phyloP scores from a whole-genome alignment of 2,329 filamentous ascomycete species.

The Fusarium coffeatum region DNA sequence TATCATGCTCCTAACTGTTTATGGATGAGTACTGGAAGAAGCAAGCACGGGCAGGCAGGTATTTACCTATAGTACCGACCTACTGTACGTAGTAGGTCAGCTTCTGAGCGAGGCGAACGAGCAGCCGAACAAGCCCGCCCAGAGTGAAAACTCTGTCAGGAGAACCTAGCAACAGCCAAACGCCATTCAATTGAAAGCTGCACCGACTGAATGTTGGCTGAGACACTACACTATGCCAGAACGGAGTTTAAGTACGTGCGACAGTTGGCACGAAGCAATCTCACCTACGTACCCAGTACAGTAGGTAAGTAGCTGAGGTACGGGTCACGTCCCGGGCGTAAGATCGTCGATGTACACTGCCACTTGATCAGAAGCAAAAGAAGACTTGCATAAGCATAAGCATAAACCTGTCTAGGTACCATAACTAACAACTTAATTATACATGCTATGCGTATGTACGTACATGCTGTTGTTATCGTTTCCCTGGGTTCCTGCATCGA shows the following conservation, averaged over 20 bases:
- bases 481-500: conserved; percentile 36
- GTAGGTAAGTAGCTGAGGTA: conserved; percentile 2
- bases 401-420: conserved; percentile 15
- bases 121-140: conserved; percentile 28
- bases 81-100: conserved; percentile 5
- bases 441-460: neutral
- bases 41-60: conserved; percentile 17
- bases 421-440: neutral
- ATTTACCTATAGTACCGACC: neutral
- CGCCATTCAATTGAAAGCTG: conserved; percentile 41
- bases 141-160: conserved; percentile 50
- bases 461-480: neutral
- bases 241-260: conserved; percentile 12
- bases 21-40: conserved; percentile 35
- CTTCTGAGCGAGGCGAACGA: conserved; percentile 41
- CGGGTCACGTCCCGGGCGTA: neutral
- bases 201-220: conserved; percentile 32
- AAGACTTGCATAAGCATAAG: conserved; percentile 25
- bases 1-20: conserved; percentile 38
- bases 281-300: neutral
- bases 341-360: conserved; percentile 30
- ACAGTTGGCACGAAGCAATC: conserved; percentile 23
- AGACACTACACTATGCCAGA: conserved; percentile 36
- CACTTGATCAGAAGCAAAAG: conserved; percentile 11
- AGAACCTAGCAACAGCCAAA: conserved; percentile 44